Base-by-base conservation (phyloP, 768 basidiomycete genomes). In the Termitomyces titanicus region DNA sequence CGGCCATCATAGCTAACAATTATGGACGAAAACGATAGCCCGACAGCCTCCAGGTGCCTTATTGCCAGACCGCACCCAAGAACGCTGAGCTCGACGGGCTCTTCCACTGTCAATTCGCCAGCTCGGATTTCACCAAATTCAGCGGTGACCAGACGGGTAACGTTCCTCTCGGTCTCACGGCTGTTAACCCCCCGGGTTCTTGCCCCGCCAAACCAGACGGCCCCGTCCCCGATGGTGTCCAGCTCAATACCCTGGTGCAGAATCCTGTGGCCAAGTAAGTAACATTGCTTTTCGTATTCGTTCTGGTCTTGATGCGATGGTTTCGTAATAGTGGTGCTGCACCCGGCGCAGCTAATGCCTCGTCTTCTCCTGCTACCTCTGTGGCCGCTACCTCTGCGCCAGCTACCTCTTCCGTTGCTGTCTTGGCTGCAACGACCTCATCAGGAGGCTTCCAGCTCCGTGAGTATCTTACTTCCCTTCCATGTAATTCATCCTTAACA, bases 71-170 rank as follows among this genome's bases (percentile, higher is more conserved):
- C 15, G 77, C 77, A 0, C 79, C 80, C 10, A 69, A 70, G 66
- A 80, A 81, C 57, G 38, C 65, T 0, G 79, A 81, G 63, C 76
- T 82, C 29, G 69, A 73, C 44, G 79, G 79, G 1, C 68, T 81
- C n/a, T 80, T 81, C 75, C 79, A 81, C 44, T 80, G 79, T 57
- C 78, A 81, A 62, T 79, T 79, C 59, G 63, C 64, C 2, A 72
- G 76, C 10, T 70, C 75, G 0, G 70, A 79, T 51, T 73, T 74
- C 57, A 62, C 73, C 17, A 63, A 66, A 17, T 79, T 81, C 61
- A 74, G 69, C 24, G 73, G 74, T 39, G 73, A 73, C 38, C 68
- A 70, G 25, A 64, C 71, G 6, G 79, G 79, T 3, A 81, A 76
- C 38, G 66, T 78, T 51, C 79, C 79, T 6, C 75, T 79, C 52